A percentile compares a stretch with the other conserved stretches of the same genome.
These are phyloP conservation scores for Pseudozyma tsukubaensis DNA, from an alignment of 1,284 basidiomycete genomes.

Conservation along the genomic window DNA sequence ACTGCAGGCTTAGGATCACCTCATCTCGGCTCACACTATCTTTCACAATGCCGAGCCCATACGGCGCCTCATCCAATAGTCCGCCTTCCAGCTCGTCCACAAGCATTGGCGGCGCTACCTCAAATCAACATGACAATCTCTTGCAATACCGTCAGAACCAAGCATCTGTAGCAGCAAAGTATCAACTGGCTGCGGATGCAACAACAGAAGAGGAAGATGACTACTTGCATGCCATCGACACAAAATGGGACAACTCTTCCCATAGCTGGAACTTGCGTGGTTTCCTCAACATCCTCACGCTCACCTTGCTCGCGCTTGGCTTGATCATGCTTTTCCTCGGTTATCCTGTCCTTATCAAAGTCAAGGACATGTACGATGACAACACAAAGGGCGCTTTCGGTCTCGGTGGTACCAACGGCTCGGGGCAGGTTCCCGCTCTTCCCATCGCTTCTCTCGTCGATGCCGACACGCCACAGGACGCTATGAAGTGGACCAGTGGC, in stretches of 20 bases:
- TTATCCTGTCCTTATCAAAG: constrained; percentile 63
- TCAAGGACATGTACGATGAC: constrained; percentile 46
- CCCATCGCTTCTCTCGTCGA: constrained; percentile 50
- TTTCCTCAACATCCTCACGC: constrained; percentile 58
- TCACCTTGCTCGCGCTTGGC: constrained; percentile 51
- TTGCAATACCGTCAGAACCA: constrained; percentile 11
- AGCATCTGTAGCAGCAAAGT: constrained; percentile 14
- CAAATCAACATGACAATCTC: constrained; percentile 24
- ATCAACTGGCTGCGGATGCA: constrained; percentile 23
- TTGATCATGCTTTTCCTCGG: constrained; percentile 66
- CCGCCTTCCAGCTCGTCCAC: constrained; percentile 37
- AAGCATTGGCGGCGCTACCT: constrained; percentile 26
- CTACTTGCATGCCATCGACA: constrained; percentile 56
- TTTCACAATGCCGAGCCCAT: constrained; percentile 24
- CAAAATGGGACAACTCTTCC: constrained; percentile 52
- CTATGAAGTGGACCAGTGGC: constrained; percentile 37
- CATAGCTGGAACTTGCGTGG: constrained; percentile 54
- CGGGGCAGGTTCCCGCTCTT: constrained; percentile 60
- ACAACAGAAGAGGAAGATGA: constrained; percentile 58
- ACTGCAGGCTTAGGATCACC: neutral
- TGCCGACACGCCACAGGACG: constrained; percentile 49
- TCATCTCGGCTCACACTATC: too few relatives aligned
- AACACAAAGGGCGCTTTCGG: constrained; percentile 70
- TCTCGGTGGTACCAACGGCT: constrained; percentile 75
- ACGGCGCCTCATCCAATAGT: constrained; percentile 28